These are phyloP conservation scores for Kwoniella dejecticola DNA, from an alignment of 768 basidiomycete species.

Conservation along the genomic window DNA sequence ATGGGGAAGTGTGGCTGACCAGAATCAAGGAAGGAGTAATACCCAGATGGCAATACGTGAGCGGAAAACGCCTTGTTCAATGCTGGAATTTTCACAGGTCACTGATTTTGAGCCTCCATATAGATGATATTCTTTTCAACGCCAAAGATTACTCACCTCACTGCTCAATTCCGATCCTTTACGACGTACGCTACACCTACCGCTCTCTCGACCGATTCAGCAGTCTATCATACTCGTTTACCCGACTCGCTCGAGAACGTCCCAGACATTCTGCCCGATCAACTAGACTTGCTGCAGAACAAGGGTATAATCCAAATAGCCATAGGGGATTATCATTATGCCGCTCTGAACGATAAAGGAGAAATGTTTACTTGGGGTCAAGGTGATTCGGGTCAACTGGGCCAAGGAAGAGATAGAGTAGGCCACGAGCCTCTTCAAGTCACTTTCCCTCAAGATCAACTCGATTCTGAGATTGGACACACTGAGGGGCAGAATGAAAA, in stretches of 20 bases:
- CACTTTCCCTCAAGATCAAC: conserved; percentile 43
- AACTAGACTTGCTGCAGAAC: conserved; percentile 74
- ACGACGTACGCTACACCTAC: conserved; percentile 59
- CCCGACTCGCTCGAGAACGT: conserved; percentile 65
- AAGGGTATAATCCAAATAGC: conserved; percentile 79
- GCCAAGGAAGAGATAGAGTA: conserved; percentile 68
- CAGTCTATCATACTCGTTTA: conserved; percentile 60
- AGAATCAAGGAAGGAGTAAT: conserved; percentile 19
- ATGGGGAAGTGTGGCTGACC: conserved; percentile 52
- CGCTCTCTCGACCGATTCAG: conserved; percentile 16
- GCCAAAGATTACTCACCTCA: conserved; percentile 63
- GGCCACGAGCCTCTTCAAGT: conserved; percentile 54
- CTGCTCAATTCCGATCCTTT: conserved; percentile 80
- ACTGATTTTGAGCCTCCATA: conserved; percentile 21
- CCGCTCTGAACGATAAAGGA: conserved; percentile 76
- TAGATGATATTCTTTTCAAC: conserved; percentile 38
- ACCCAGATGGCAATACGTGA: conserved; percentile 69
- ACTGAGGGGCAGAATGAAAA: conserved; percentile 20
- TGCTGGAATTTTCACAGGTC: too few species aligned
- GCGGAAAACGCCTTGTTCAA: too few species aligned
- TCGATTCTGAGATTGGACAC: conserved; percentile 4
- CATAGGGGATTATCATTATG: conserved; percentile 89
- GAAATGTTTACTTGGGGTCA: conserved; percentile 78
- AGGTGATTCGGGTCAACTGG: conserved; percentile 77
- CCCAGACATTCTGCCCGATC: conserved; percentile 59